Evolutionary conservation across 208 protist genomes (phyloP).

Genomic region (Herpetomonas samuelpessoai): DNA sequence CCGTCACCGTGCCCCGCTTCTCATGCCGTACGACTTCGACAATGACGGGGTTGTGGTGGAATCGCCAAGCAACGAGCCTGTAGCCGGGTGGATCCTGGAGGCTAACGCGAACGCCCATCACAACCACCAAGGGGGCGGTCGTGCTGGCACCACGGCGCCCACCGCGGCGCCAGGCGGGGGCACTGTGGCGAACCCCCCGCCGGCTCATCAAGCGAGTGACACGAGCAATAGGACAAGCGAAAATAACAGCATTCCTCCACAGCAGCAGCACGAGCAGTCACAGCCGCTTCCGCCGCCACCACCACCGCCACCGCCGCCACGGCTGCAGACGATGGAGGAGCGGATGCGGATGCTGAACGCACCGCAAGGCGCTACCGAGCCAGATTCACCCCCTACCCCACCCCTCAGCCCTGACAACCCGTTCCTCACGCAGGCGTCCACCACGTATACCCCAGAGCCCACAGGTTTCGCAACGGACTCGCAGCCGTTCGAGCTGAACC

Average conservation of each 20-base stretch:
- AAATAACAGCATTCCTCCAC: too few species aligned
- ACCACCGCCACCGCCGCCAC: neutral
- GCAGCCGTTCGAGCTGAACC: neutral
- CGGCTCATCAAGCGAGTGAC: too few species aligned
- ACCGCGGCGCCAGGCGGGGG: too few species aligned
- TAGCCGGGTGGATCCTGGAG: neutral
- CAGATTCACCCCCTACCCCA: neutral
- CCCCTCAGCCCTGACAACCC: neutral
- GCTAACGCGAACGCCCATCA: neutral
- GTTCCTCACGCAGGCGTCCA: constrained; percentile 1
- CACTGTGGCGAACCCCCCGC: too few species aligned
- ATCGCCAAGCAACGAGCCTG: neutral
- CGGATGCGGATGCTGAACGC: neutral
- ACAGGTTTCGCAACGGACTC: too few species aligned
- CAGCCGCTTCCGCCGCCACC: neutral
- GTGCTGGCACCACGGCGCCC: too few species aligned
- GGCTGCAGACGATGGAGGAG: neutral
- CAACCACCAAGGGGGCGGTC: too few species aligned
- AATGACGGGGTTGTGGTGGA: constrained; percentile 28
- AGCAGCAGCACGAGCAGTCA: neutral
- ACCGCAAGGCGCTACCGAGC: neutral
- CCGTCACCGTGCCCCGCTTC: constrained; percentile 27
- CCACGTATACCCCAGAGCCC: neutral
- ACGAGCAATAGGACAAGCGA: too few species aligned
- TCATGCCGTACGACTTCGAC: constrained; percentile 67